Evolutionary conservation across 2,329 filamentous ascomycete genomes (phyloP).

Genomic region (Colletotrichum spaethianum): DNA sequence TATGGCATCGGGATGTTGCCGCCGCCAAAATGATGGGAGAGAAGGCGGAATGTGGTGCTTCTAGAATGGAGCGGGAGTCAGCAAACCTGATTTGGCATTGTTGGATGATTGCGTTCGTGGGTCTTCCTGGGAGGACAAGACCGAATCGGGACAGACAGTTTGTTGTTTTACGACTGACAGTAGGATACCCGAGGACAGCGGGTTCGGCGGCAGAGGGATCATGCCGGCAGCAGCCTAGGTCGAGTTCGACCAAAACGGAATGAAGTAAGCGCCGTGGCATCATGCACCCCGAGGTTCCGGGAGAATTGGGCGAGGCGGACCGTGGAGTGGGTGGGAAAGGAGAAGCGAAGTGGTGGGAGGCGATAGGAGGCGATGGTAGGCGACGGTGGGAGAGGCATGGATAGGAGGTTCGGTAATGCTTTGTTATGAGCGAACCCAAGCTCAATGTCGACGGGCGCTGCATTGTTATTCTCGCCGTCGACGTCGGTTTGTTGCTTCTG

Average conservation of each 20-base stretch:
- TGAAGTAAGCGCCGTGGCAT: conserved; percentile 8
- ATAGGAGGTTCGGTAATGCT: conserved; percentile 6
- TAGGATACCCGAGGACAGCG: neutral
- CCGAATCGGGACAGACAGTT: neutral
- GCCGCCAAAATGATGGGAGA: conserved; percentile 25
- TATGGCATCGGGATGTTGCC: conserved; percentile 34
- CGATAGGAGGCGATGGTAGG: neutral
- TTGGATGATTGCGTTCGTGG: conserved; percentile 20
- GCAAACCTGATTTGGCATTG: conserved; percentile 25
- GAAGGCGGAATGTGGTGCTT: conserved; percentile 16
- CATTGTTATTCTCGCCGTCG: conserved; percentile 12
- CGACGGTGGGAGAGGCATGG: neutral
- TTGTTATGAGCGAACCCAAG: neutral
- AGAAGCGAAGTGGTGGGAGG: conserved; percentile 18
- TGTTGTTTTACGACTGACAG: conserved; percentile 3
- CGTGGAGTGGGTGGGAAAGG: conserved; percentile 4
- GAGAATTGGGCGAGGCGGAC: neutral
- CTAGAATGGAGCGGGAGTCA: conserved; percentile 19
- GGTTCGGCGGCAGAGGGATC: neutral
- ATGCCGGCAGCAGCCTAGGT: conserved; percentile 1
- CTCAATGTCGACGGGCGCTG: neutral
- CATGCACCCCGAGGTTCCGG: neutral
- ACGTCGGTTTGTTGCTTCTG: conserved; percentile 24
- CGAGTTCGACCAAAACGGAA: neutral
- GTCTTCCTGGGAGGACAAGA: conserved; percentile 16